A percentile compares a stretch with the other conserved stretches of the same genome.
These are phyloP conservation scores for Leptodontidium sp. DNA, from an alignment of 2,329 filamentous ascomycete species.

Conservation along the genomic window DNA sequence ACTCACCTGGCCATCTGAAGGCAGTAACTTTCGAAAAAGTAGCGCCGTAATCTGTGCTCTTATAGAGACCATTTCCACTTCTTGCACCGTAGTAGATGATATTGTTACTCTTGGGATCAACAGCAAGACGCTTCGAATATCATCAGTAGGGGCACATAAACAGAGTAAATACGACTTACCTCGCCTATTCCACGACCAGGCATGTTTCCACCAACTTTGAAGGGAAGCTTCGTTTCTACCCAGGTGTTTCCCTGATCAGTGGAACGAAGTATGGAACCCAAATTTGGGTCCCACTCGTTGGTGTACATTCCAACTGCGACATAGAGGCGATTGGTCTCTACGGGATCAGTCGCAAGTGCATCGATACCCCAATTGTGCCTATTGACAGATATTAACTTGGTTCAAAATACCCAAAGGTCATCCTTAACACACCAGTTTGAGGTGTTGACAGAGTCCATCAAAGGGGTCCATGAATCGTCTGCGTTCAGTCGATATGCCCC, in stretches of 20 bases:
- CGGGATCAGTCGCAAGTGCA: constrained; percentile 62
- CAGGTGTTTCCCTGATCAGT: constrained; percentile 63
- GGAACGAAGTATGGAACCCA: constrained; percentile 62
- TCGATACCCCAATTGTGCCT: constrained; percentile 66
- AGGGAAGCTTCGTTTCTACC: constrained; percentile 57
- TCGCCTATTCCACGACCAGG: constrained; percentile 67
- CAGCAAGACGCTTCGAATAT: constrained; percentile 54
- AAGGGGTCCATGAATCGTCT: constrained; percentile 62
- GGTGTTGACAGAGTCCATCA: constrained; percentile 52
- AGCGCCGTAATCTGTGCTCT: constrained; percentile 62
- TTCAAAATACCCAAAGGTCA: not conserved
- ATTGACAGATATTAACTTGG: not conserved
- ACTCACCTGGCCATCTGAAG: constrained; percentile 60
- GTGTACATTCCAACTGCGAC: constrained; percentile 66
- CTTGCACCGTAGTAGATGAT: constrained; percentile 66
- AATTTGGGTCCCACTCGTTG: constrained; percentile 65
- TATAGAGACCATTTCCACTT: constrained; percentile 66
- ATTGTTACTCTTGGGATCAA: constrained; percentile 64
- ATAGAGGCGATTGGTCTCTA: constrained; percentile 60
- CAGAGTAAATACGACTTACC: constrained; percentile 17
- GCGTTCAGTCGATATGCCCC: constrained; percentile 63
- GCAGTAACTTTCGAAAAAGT: constrained; percentile 61
- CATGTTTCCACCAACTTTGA: constrained; percentile 70
- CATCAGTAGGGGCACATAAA: constrained; percentile 2
- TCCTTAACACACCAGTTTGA: constrained; percentile 29